Conservation (phyloP, 495 filamentous ascomycete species). For the Penicillium psychrofluorescens region DNA sequence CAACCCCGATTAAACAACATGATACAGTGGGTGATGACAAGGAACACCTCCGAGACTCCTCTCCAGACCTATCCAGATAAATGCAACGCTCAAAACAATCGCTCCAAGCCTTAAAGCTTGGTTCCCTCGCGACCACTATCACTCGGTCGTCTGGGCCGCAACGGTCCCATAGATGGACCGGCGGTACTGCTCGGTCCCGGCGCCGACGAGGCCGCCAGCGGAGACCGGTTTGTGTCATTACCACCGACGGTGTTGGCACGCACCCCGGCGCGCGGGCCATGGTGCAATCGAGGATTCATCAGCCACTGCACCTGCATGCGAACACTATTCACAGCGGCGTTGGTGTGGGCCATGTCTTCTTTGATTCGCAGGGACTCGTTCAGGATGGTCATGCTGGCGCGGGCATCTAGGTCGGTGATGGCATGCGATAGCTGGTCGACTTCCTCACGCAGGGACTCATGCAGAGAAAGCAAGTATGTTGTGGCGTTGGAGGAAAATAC, state of each 20-base stretch:
- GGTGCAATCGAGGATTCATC: slow-evolving; percentile 52
- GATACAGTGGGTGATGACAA: too few species aligned
- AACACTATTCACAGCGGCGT: slow-evolving; percentile 54
- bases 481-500: slow-evolving; percentile 31
- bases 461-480: slow-evolving; percentile 58
- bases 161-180: slow-evolving; percentile 15
- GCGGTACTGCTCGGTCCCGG: slow-evolving; percentile 22
- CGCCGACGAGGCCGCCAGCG: slow-evolving; percentile 13
- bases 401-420: slow-evolving; percentile 56
- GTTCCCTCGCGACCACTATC: slow-evolving; percentile 41
- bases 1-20: too few species aligned
- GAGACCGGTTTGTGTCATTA: slow-evolving; percentile 10
- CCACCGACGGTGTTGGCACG: slow-evolving; percentile 11
- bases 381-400: slow-evolving; percentile 60
- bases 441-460: slow-evolving; percentile 62
- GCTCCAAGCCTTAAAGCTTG: slow-evolving; percentile 20
- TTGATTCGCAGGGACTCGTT: slow-evolving; percentile 60
- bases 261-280: slow-evolving; percentile 20
- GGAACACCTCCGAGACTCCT: not conserved
- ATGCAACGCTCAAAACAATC: slow-evolving; percentile 11
- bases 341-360: slow-evolving; percentile 61
- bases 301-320: slow-evolving; percentile 67
- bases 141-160: slow-evolving; percentile 32
- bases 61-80: not conserved
- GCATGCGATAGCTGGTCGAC: slow-evolving; percentile 50